Evolutionary conservation across 2,329 filamentous ascomycete species (phyloP).

Genomic region (Colletotrichum chlorophyti): DNA sequence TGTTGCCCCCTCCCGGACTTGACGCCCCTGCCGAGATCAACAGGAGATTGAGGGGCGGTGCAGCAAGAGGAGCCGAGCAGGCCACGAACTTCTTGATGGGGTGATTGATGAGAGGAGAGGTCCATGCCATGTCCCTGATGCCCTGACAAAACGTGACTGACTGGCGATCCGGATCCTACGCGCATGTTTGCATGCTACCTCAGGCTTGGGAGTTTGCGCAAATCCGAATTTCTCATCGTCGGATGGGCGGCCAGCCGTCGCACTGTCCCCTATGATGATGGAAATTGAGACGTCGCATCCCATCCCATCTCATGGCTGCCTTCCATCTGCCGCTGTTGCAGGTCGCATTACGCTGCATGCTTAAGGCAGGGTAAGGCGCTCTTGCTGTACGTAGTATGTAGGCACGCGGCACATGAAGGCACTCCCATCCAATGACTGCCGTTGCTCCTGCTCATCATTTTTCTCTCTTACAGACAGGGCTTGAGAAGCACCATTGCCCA

Average conservation of each 20-base stretch:
- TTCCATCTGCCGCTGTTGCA: conserved; percentile 2
- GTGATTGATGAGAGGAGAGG: conserved; percentile 14
- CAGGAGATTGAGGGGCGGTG: conserved; percentile 23
- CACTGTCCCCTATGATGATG: neutral
- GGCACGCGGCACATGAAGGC: too few relatives aligned
- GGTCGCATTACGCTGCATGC: neutral
- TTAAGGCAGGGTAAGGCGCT: too few relatives aligned
- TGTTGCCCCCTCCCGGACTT: conserved; percentile 15
- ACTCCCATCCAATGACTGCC: conserved; percentile 2
- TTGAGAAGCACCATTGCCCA: conserved; percentile 3
- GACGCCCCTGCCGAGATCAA: conserved; percentile 17
- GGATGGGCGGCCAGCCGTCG: neutral
- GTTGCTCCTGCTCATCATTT: neutral
- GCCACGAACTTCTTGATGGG: conserved; percentile 14
- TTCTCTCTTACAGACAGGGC: neutral
- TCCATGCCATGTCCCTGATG: neutral
- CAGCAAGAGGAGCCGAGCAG: neutral
- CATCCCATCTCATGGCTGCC: conserved; percentile 3
- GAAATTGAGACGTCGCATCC: conserved; percentile 2
- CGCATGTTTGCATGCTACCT: neutral
- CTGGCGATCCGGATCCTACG: conserved; percentile 19
- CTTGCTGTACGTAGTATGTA: too few relatives aligned
- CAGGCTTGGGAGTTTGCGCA: conserved; percentile 1
- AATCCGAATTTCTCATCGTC: too few relatives aligned
- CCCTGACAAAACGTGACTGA: neutral